Conservation (phyloP, 2,329 filamentous ascomycete genomes). For the Fusarium virguliforme region DNA sequence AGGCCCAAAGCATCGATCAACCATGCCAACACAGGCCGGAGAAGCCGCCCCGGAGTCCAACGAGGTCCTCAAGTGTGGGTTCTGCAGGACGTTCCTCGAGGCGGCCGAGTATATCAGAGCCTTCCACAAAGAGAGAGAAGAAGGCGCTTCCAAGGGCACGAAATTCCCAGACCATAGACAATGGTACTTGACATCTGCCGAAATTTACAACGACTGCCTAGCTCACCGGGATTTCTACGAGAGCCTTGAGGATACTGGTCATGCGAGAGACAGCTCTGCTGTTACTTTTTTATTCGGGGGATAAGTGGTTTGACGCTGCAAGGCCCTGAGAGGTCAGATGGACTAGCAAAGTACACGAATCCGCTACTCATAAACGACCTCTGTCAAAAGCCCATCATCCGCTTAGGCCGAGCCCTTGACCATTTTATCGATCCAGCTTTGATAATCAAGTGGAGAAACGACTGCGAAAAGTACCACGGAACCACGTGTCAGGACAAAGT, state of each 20-base stretch:
- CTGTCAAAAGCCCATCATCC: background rate
- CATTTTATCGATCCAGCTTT: conserved; percentile 9
- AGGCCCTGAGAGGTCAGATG: background rate
- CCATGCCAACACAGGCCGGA: background rate
- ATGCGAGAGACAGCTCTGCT: too few species aligned
- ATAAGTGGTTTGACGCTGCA: too few species aligned
- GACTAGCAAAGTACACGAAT: background rate
- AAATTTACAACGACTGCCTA: too few species aligned
- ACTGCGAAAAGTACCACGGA: conserved; percentile 7
- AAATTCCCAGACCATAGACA: background rate
- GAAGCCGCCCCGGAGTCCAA: background rate
- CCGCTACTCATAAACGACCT: background rate
- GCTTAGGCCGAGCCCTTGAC: conserved; percentile 4
- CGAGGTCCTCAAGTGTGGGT: background rate
- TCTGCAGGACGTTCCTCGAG: background rate
- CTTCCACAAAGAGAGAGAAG: background rate
- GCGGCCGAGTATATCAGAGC: background rate
- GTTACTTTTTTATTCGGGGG: too few species aligned
- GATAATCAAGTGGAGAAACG: conserved; percentile 17
- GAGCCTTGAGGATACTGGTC: too few species aligned
- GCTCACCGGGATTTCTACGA: too few species aligned
- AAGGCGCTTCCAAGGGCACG: background rate
- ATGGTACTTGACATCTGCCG: background rate
- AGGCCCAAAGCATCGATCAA: background rate
- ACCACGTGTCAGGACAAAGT: background rate